Evolutionary conservation across 352 stramenopile genomes (phyloP).

Genomic region (Pythium oligandrum): DNA sequence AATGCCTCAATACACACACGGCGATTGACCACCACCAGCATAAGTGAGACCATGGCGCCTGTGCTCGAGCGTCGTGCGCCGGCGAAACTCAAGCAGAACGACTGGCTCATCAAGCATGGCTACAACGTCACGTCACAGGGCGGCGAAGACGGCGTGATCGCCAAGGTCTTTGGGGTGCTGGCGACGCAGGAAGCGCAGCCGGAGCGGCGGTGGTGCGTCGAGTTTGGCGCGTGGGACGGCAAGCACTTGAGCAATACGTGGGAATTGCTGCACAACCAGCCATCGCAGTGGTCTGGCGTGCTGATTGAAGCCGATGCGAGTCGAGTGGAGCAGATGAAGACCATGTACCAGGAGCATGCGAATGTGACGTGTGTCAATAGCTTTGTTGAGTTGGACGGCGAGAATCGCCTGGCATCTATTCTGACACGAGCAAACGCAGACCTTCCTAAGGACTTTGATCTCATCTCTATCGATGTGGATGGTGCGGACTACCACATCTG

Average conservation of each 20-base stretch:
- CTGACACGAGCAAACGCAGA: conserved; percentile 3
- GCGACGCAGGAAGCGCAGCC: conserved; percentile 7
- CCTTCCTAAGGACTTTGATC: conserved; percentile 20
- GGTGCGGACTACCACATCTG: conserved; percentile 76
- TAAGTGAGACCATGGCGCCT: neutral
- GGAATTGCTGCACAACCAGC: conserved; percentile 33
- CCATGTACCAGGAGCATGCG: conserved; percentile 32
- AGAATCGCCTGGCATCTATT: conserved; percentile 24
- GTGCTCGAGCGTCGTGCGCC: conserved; percentile 13
- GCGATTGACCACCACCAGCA: no score
- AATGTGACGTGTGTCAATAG: conserved; percentile 46
- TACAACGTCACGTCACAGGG: conserved; percentile 60
- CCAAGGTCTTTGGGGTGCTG: conserved; percentile 45
- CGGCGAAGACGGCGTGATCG: conserved; percentile 79
- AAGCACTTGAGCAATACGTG: conserved; percentile 75
- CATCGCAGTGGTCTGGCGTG: conserved; percentile 45
- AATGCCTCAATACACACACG: no score
- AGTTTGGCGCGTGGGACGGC: conserved; percentile 82
- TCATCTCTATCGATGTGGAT: conserved; percentile 74
- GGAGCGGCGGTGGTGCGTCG: conserved; percentile 53
- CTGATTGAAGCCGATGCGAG: conserved; percentile 72
- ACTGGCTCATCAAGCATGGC: conserved; percentile 59
- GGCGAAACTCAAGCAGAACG: conserved; percentile 18
- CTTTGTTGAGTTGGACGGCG: conserved; percentile 37
- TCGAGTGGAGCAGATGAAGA: conserved; percentile 33